These are phyloP conservation scores for Acmispon strigosus DNA, from an alignment of 306 rosid genomes.

Conservation along the genomic window DNA sequence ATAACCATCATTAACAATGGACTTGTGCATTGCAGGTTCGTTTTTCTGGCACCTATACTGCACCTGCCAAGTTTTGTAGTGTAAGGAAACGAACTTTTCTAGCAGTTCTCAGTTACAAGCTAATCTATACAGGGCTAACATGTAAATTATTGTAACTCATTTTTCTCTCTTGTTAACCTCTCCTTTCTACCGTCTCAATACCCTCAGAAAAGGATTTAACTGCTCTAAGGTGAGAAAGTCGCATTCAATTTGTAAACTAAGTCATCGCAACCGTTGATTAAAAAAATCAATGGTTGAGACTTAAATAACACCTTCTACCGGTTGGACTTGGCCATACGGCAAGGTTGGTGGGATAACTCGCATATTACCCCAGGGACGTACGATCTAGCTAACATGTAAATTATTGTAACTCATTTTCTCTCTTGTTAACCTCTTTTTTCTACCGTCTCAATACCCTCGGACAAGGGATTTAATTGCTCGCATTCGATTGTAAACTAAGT, in stretches of 20 bases:
- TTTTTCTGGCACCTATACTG: slow-evolving; percentile 6
- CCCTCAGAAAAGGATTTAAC: neutral
- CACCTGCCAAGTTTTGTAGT: slow-evolving; percentile 66
- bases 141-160: slow-evolving; percentile 36
- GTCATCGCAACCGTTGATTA: too few relatives aligned
- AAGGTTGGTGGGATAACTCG: too few relatives aligned
- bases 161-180: neutral
- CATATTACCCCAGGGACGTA: too few relatives aligned
- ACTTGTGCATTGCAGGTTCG: slow-evolving; percentile 54
- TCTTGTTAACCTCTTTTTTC: neutral
- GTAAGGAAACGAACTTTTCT: slow-evolving; percentile 29
- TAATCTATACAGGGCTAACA: slow-evolving; percentile 43
- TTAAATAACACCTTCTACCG: too few relatives aligned
- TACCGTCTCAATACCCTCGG: neutral
- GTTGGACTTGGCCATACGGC: too few relatives aligned
- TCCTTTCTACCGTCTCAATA: neutral
- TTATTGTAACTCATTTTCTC: slow-evolving; percentile 13
- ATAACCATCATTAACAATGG: slow-evolving; percentile 16
- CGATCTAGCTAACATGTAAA: slow-evolving; percentile 51
- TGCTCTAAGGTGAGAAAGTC: too few relatives aligned
- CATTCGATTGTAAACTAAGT: too few relatives aligned
- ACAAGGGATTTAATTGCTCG: neutral
- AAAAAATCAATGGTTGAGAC: too few relatives aligned
- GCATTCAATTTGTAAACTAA: too few relatives aligned
- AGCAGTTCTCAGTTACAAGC: slow-evolving; percentile 32